These are phyloP conservation scores for Fusarium odoratissimum DNA, from an alignment of 2,329 filamentous ascomycete genomes.

Conservation along the genomic window DNA sequence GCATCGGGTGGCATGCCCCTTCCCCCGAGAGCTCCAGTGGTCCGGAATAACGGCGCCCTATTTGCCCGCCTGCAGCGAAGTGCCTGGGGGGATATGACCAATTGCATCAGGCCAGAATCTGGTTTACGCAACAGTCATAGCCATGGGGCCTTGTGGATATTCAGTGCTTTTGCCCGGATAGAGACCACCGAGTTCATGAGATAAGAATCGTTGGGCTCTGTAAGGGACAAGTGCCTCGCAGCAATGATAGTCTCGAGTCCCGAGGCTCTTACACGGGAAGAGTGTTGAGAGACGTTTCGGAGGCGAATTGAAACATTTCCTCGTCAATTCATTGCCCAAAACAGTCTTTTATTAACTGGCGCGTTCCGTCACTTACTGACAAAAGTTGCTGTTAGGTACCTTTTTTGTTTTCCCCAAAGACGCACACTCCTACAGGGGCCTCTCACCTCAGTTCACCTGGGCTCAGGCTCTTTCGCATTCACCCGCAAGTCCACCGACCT, in stretches of 20 bases:
- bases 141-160: slow-evolving; percentile 22
- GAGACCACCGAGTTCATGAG: slow-evolving; percentile 7
- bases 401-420: slow-evolving; percentile 23
- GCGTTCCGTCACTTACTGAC: slow-evolving; percentile 27
- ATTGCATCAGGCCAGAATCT: slow-evolving; percentile 48
- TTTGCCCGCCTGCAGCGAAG: slow-evolving; percentile 43
- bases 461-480: not conserved
- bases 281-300: not conserved
- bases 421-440: slow-evolving; percentile 34
- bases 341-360: slow-evolving; percentile 14
- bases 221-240: slow-evolving; percentile 3
- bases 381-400: slow-evolving; percentile 33
- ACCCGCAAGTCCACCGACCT: slow-evolving; percentile 13
- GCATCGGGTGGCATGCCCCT: slow-evolving; percentile 34
- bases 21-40: slow-evolving; percentile 45
- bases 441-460: slow-evolving; percentile 32
- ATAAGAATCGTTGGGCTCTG: slow-evolving; percentile 29
- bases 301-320: slow-evolving; percentile 7
- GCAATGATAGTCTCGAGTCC: not conserved
- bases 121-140: slow-evolving; percentile 40
- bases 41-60: slow-evolving; percentile 42
- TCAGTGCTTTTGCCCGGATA: not conserved
- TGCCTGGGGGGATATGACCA: slow-evolving; percentile 27
- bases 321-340: slow-evolving; percentile 1
- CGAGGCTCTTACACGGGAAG: slow-evolving; percentile 16